A percentile compares a stretch with the other conserved stretches of the same genome.
These are phyloP conservation scores for Ganoderma sinense DNA, from an alignment of 1,284 basidiomycete species.

Conservation along the genomic window DNA sequence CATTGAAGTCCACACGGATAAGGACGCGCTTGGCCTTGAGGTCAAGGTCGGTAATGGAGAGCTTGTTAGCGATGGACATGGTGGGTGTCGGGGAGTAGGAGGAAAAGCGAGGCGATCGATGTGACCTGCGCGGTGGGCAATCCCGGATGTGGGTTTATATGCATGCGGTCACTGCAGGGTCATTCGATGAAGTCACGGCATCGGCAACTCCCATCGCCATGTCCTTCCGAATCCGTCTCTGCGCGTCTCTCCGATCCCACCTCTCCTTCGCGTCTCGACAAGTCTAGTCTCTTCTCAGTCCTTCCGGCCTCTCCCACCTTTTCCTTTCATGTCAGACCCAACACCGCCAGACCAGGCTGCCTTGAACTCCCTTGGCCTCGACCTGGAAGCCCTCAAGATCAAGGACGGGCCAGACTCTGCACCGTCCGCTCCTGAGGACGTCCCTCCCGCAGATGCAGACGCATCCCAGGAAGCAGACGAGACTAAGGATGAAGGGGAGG, in stretches of 20 bases:
- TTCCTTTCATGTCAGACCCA: slow-evolving; percentile 26
- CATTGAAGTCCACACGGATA: slow-evolving; percentile 99
- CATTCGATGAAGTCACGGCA: slow-evolving; percentile 31
- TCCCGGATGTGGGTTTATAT: slow-evolving; percentile 25
- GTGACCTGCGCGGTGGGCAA: slow-evolving; percentile 18
- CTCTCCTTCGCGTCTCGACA: slow-evolving; percentile 28
- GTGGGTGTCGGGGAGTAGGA: slow-evolving; percentile 35
- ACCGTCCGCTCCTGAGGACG: slow-evolving; percentile 14
- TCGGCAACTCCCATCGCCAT: slow-evolving; percentile 28
- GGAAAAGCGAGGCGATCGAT: slow-evolving; percentile 24
- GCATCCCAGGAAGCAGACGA: slow-evolving; percentile 15
- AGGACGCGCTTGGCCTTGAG: slow-evolving; percentile 93
- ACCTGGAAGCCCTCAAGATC: slow-evolving; percentile 58
- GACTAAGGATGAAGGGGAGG: slow-evolving; percentile 7
- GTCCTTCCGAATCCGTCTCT: slow-evolving; percentile 6
- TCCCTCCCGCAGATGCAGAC: slow-evolving; percentile 14
- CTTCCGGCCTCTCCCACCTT: slow-evolving; percentile 9
- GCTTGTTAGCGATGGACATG: slow-evolving; percentile 97
- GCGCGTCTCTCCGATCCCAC: slow-evolving; percentile 15
- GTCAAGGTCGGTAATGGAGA: slow-evolving; percentile 91
- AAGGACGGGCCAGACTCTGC: slow-evolving; percentile 33
- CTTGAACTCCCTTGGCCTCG: slow-evolving; percentile 71
- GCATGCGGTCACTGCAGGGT: slow-evolving; percentile 16
- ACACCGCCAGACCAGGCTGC: slow-evolving; percentile 36
- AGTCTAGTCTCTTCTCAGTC: slow-evolving; percentile 21